Percentiles rank a stretch among this genome's conserved stretches.
Evolutionary conservation across 192 early-diverging fungal species (phyloP).

Genomic region (Entomortierella parvispora): DNA sequence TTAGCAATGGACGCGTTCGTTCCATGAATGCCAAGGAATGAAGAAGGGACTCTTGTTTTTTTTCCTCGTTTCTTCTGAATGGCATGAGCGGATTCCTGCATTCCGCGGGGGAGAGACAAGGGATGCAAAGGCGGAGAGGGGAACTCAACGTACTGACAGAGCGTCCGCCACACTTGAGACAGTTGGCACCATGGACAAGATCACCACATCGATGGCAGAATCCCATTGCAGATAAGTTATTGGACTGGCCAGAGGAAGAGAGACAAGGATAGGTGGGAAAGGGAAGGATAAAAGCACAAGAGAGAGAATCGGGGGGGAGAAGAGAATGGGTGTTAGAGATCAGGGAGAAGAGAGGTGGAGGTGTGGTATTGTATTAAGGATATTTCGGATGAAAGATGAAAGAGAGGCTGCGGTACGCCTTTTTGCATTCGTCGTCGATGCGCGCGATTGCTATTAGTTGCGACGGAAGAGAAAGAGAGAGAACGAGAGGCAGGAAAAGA

Average conservation of each 20-base stretch:
- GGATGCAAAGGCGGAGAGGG: background rate
- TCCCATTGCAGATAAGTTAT: conserved; percentile 48
- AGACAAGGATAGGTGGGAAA: conserved; percentile 21
- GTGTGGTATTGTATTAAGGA: background rate
- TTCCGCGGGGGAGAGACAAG: too few species aligned
- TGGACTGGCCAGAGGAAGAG: background rate
- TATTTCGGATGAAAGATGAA: background rate
- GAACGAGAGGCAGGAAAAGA: background rate
- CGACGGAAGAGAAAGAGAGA: background rate
- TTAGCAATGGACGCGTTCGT: too few species aligned
- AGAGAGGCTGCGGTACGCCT: too few species aligned
- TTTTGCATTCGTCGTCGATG: too few species aligned
- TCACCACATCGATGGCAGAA: conserved; percentile 66
- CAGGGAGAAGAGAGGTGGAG: background rate
- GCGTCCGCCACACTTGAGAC: conserved; percentile 60
- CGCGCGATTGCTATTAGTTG: background rate
- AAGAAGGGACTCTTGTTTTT: background rate
- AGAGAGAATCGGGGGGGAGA: background rate
- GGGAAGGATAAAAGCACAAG: conserved; percentile 10
- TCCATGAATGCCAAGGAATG: background rate
- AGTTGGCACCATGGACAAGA: conserved; percentile 54
- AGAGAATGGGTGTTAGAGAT: background rate
- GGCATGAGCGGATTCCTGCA: too few species aligned
- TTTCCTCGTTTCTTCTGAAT: too few species aligned
- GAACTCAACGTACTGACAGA: conserved; percentile 52